Conservation (phyloP, 176 grass and related monocot species). For the Secale cereale region DNA sequence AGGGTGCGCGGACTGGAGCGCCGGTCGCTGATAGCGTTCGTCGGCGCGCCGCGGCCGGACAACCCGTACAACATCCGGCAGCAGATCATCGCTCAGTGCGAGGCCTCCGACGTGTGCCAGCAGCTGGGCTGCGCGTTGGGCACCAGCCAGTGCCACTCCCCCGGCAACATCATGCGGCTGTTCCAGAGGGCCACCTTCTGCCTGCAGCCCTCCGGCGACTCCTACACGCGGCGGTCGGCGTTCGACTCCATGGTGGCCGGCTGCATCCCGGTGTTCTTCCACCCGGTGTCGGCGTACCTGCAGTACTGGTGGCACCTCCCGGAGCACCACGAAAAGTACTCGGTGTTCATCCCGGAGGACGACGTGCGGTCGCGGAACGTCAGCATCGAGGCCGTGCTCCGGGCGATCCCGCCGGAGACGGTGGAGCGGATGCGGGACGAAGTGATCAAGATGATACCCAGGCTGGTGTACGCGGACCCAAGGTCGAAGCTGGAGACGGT, state of each 20-base stretch:
- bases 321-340: constrained; percentile 22
- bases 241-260: constrained; percentile 59
- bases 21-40: constrained; percentile 57
- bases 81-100: constrained; percentile 56
- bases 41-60: constrained; percentile 59
- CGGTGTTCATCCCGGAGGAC: constrained; percentile 40
- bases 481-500: constrained; percentile 34
- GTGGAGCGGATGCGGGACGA: constrained; percentile 39
- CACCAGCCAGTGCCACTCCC: constrained; percentile 42
- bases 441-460: constrained; percentile 41
- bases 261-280: constrained; percentile 59
- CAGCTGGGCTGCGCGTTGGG: constrained; percentile 44
- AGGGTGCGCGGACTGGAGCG: constrained; percentile 26
- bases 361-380: constrained; percentile 35
- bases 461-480: constrained; percentile 36
- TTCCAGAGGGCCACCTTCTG: constrained; percentile 48
- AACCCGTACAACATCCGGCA: constrained; percentile 33
- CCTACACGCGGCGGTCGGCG: constrained; percentile 43
- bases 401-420: constrained; percentile 18
- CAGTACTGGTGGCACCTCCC: constrained; percentile 53
- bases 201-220: constrained; percentile 52
- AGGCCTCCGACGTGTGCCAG: constrained; percentile 20
- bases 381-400: constrained; percentile 44
- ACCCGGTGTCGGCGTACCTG: constrained; percentile 35
- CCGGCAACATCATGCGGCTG: constrained; percentile 41